Evolutionary conservation across 2,329 filamentous ascomycete species (phyloP).

Genomic region (Fusarium verrucosum): DNA sequence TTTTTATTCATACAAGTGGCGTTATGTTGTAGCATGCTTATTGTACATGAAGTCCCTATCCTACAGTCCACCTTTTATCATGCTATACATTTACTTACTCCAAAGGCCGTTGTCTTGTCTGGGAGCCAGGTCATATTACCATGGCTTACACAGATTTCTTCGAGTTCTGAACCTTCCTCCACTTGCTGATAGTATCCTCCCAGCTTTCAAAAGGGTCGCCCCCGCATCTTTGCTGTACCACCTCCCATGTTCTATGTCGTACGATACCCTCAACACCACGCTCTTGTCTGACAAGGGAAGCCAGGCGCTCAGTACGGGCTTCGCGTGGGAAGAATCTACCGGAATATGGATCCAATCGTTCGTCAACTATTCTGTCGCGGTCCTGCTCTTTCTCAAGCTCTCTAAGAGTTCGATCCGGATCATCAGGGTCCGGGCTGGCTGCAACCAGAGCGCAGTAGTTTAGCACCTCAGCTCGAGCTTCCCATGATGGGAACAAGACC

Average conservation of each 20-base stretch:
- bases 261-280: constrained; percentile 81
- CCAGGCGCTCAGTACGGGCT: constrained; percentile 81
- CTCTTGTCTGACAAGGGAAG: constrained; percentile 77
- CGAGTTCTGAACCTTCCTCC: constrained; percentile 57
- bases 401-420: constrained; percentile 77
- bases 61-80: constrained; percentile 14
- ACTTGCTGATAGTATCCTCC: constrained; percentile 71
- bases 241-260: constrained; percentile 80
- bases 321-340: constrained; percentile 82
- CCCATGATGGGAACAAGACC: constrained; percentile 90
- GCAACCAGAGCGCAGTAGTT: constrained; percentile 91
- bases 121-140: not conserved
- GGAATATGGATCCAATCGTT: constrained; percentile 91
- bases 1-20: not conserved
- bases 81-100: constrained; percentile 22
- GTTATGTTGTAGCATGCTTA: constrained; percentile 4
- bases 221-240: constrained; percentile 80
- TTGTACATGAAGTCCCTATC: constrained; percentile 22
- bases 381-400: constrained; percentile 76
- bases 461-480: constrained; percentile 81
- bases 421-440: constrained; percentile 84
- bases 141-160: constrained; percentile 8
- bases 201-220: constrained; percentile 65
- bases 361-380: constrained; percentile 80
- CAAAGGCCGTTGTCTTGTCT: constrained; percentile 1